These are phyloP conservation scores for Aspergillus carlsbadensis DNA, from an alignment of 495 filamentous ascomycete species.

Conservation along the genomic window DNA sequence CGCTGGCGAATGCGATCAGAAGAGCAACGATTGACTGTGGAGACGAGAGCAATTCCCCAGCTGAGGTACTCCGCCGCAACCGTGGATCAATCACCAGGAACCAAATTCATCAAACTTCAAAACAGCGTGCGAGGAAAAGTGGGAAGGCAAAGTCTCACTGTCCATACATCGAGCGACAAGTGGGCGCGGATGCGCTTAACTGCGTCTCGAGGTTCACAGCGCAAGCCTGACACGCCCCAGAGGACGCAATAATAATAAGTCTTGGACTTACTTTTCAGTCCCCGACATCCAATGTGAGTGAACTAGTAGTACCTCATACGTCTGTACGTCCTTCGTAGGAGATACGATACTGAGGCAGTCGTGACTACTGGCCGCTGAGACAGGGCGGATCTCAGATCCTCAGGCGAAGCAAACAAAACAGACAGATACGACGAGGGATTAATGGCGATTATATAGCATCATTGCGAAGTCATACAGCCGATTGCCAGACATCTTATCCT, in stretches of 20 bases:
- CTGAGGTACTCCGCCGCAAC: neutral
- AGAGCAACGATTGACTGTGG: slow-evolving; percentile 5
- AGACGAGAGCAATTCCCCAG: slow-evolving; percentile 5
- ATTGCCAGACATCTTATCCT: neutral
- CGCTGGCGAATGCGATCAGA: neutral
- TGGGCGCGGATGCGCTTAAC: slow-evolving; percentile 18
- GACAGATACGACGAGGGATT: neutral
- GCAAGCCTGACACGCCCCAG: neutral
- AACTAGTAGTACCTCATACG: too few species aligned
- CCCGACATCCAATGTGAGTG: neutral
- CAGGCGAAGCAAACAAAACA: neutral
- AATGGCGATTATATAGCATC: slow-evolving; percentile 4
- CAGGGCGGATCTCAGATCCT: neutral
- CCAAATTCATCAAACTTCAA: neutral
- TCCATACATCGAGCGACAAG: slow-evolving; percentile 25
- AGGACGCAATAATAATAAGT: neutral
- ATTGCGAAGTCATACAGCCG: neutral
- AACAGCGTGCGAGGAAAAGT: neutral
- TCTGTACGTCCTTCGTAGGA: too few species aligned
- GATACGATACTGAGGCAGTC: too few species aligned
- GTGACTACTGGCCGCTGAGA: too few species aligned
- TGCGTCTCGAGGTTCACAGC: slow-evolving; percentile 14
- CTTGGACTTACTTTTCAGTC: neutral
- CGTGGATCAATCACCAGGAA: slow-evolving; percentile 8
- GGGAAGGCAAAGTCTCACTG: neutral